Evolutionary conservation across 2,329 filamentous ascomycete genomes (phyloP).

Genomic region (Colletotrichum sp.): DNA sequence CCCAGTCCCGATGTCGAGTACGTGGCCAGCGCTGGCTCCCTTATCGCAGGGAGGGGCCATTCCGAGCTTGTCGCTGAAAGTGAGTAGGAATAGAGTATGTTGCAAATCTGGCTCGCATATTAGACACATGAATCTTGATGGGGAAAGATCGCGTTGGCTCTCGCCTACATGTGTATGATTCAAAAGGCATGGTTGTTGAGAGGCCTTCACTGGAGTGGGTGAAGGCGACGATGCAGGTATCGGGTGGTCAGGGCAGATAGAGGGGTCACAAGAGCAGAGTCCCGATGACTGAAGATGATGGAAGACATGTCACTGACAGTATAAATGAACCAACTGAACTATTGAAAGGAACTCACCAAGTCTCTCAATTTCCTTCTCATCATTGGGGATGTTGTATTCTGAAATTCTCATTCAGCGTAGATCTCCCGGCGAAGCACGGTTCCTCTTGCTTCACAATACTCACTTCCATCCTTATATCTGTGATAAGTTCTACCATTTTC

Average conservation of each 20-base stretch:
- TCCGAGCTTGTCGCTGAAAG: not conserved
- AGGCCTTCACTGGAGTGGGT: not conserved
- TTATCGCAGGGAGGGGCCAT: not conserved
- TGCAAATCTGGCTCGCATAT: not conserved
- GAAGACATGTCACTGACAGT: not conserved
- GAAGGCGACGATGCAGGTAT: not conserved
- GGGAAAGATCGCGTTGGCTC: not conserved
- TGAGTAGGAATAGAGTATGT: not conserved
- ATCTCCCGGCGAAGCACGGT: not conserved
- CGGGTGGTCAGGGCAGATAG: not conserved
- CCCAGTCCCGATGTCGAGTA: constrained; percentile 25
- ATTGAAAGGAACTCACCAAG: not conserved
- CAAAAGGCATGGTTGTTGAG: not conserved
- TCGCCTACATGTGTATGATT: not conserved
- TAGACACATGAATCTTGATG: not conserved
- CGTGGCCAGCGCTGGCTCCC: constrained; percentile 1
- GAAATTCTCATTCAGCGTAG: not conserved
- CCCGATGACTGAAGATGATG: not conserved
- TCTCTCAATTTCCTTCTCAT: not conserved
- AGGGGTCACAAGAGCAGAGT: not conserved
- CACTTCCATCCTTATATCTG: constrained; percentile 23
- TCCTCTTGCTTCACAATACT: not conserved
- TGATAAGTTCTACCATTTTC: constrained; percentile 12
- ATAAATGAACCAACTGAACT: not conserved
- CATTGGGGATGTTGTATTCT: not conserved